Conservation (phyloP, 2,329 filamentous ascomycete species). For the Grosmannia clavigera region DNA sequence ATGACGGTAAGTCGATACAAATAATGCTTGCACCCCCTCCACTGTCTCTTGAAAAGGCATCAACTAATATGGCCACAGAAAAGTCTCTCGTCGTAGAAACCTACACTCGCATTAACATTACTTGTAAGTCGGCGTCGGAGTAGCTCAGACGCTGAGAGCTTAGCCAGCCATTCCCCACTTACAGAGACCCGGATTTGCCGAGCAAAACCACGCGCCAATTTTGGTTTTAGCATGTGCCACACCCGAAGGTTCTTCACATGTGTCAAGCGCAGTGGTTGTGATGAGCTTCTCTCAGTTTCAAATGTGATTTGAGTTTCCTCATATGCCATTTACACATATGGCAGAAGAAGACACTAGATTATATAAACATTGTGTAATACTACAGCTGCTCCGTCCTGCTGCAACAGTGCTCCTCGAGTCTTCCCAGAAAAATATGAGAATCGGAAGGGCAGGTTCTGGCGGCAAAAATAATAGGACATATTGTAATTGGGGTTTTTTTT, state of each 20-base stretch:
- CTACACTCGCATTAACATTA: conserved; percentile 22
- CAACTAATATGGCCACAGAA: conserved; percentile 9
- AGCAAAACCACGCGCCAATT: not conserved
- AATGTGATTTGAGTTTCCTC: not conserved
- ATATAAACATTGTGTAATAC: not conserved
- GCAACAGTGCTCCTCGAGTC: not conserved
- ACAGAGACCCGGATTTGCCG: not conserved
- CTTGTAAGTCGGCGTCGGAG: conserved; percentile 15
- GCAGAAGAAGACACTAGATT: not conserved
- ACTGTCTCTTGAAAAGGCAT: too few species aligned
- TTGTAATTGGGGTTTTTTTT: not conserved
- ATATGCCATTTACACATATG: not conserved
- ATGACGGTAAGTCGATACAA: conserved; percentile 20
- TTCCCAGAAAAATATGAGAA: not conserved
- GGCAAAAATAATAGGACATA: not conserved
- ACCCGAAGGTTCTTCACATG: not conserved
- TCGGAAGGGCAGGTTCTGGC: not conserved
- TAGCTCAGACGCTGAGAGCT: not conserved
- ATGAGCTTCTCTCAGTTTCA: not conserved
- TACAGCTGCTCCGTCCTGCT: not conserved
- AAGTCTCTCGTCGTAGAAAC: conserved; percentile 17
- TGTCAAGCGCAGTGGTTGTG: not conserved
- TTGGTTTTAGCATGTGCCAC: not conserved
- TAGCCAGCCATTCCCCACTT: not conserved
- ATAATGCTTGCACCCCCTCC: conserved; percentile 2